phyloP scores from a whole-genome alignment of 2,329 filamentous ascomycete genomes.

The Gnomoniopsis smithogilvyi region DNA sequence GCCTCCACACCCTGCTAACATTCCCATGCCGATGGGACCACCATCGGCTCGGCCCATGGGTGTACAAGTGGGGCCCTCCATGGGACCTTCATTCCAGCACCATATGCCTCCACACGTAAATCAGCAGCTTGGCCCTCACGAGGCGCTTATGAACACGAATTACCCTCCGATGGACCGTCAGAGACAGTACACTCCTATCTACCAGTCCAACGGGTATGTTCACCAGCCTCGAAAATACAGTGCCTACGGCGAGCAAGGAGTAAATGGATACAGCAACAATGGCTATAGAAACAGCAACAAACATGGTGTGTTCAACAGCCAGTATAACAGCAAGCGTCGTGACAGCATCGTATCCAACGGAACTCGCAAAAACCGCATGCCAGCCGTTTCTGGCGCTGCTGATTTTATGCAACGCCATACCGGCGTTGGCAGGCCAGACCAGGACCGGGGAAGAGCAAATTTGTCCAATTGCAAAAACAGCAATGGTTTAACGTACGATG shows the following conservation, averaged over 20 bases:
- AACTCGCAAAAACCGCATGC: constrained; percentile 8
- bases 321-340: constrained; percentile 1
- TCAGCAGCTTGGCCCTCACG: neutral
- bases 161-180: neutral
- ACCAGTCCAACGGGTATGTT: constrained; percentile 9
- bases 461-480: neutral
- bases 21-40: neutral
- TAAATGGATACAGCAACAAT: neutral
- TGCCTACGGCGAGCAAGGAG: neutral
- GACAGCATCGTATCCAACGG: constrained; percentile 3
- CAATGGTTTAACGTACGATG: neutral
- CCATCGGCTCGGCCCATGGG: neutral
- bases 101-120: constrained; percentile 5
- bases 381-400: constrained; percentile 9
- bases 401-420: constrained; percentile 1
- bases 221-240: neutral
- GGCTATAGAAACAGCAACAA: neutral
- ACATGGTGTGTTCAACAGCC: neutral
- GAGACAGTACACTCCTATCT: neutral
- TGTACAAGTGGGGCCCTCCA: neutral
- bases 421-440: neutral
- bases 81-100: neutral
- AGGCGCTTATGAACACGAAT: neutral
- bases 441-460: neutral
- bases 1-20: neutral